Percentiles rank a stretch among this genome's conserved stretches.
phyloP scores from a whole-genome alignment of 1,139 yeast species.

The Kluyveromyces marxianus region DNA sequence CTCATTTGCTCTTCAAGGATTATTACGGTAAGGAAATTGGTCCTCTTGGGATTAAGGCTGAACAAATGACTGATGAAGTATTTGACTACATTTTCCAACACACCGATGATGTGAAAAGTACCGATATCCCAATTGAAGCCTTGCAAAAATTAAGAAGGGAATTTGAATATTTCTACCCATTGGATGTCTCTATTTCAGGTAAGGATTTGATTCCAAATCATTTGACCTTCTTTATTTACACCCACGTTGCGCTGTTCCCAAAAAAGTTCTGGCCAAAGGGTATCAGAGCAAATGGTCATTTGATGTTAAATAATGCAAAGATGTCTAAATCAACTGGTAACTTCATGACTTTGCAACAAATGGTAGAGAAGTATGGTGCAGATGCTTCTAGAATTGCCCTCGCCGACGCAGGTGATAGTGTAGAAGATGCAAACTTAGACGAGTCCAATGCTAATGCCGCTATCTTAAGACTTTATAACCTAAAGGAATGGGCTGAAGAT shows the following conservation, averaged over 20 bases:
- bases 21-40: constrained; percentile 76
- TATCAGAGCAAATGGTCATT: constrained; percentile 91
- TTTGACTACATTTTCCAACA: constrained; percentile 86
- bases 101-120: constrained; percentile 44
- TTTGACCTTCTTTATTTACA: constrained; percentile 87
- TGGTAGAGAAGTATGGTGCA: constrained; percentile 86
- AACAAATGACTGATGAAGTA: constrained; percentile 86
- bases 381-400: constrained; percentile 96
- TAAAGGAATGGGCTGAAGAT: constrained; percentile 95
- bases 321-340: constrained; percentile 98
- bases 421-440: constrained; percentile 97
- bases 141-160: constrained; percentile 78
- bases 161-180: constrained; percentile 91
- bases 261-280: constrained; percentile 90
- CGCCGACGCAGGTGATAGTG: constrained; percentile 97
- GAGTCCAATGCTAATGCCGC: constrained; percentile 97
- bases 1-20: constrained; percentile 80
- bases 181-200: constrained; percentile 87
- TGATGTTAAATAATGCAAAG: constrained; percentile 90
- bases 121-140: constrained; percentile 60
- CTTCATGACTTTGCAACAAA: constrained; percentile 83
- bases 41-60: constrained; percentile 64
- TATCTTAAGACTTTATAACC: constrained; percentile 80
- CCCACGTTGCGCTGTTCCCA: constrained; percentile 90
- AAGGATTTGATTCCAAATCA: constrained; percentile 97